Conservation (phyloP, 2,329 filamentous ascomycete genomes). For the Zymoseptoria tritici region DNA sequence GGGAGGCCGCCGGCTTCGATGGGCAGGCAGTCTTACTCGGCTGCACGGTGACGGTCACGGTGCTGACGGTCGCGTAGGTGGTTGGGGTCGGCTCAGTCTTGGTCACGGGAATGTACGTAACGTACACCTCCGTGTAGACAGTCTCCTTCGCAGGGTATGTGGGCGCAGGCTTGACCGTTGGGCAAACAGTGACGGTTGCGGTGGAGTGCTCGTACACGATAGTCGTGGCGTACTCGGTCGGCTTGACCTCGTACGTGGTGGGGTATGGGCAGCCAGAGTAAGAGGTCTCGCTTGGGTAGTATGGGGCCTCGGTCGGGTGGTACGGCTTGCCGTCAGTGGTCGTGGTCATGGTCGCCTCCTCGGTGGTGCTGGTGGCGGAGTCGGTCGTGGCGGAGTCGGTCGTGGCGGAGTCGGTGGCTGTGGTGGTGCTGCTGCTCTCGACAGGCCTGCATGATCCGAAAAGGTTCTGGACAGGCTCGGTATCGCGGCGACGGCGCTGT, state of each 20-base stretch:
- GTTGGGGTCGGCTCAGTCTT: not conserved
- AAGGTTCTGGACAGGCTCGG: no score
- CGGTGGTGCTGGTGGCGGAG: no score
- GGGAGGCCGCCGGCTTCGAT: not conserved
- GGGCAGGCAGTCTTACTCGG: not conserved
- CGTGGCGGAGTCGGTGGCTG: not conserved
- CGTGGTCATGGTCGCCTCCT: no score
- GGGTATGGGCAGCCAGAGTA: not conserved
- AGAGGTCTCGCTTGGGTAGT: not conserved
- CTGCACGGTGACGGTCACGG: not conserved
- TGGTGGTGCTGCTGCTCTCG: no score
- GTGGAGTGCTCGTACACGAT: not conserved
- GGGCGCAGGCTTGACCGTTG: not conserved
- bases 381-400: not conserved
- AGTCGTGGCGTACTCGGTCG: not conserved
- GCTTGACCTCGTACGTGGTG: not conserved
- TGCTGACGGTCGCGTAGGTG: not conserved
- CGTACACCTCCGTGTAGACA: not conserved
- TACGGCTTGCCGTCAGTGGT: no score
- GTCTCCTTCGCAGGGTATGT: not conserved
- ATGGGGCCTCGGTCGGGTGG: not conserved
- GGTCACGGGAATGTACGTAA: not conserved
- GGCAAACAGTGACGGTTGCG: not conserved
- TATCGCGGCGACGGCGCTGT: no score
- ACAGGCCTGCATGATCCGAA: no score